Conservation (phyloP, 2,329 filamentous ascomycete genomes). For the Hypocreales sp. region DNA sequence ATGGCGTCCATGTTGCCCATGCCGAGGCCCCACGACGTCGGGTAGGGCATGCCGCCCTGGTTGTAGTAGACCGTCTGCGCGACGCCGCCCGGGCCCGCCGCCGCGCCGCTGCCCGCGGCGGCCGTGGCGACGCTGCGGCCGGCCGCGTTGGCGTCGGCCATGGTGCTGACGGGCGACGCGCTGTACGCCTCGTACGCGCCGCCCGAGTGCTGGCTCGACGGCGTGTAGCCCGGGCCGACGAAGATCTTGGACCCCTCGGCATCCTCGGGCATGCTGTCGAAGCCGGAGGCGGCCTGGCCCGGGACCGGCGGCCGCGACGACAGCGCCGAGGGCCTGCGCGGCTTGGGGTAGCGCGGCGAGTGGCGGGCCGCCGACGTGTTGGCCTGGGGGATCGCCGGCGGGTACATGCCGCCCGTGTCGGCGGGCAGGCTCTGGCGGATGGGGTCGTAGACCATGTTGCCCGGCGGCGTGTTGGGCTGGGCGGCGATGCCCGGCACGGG, state of each 20-base stretch:
- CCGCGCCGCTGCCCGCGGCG: slow-evolving; percentile 1
- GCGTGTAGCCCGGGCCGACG: slow-evolving; percentile 19
- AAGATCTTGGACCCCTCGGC: slow-evolving; percentile 19
- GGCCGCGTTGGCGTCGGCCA: slow-evolving; percentile 15
- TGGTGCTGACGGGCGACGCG: slow-evolving; percentile 24
- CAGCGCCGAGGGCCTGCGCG: slow-evolving; percentile 11
- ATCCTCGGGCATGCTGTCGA: slow-evolving; percentile 12
- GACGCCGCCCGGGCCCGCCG: neutral
- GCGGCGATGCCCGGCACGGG: slow-evolving; percentile 2
- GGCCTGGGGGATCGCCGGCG: slow-evolving; percentile 32
- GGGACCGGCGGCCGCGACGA: slow-evolving; percentile 6
- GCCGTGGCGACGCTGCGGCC: neutral
- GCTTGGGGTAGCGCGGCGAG: slow-evolving; percentile 17
- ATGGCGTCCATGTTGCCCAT: slow-evolving; percentile 32
- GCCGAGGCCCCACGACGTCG: slow-evolving; percentile 14
- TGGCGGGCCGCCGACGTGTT: slow-evolving; percentile 31
- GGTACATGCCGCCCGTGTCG: slow-evolving; percentile 30
- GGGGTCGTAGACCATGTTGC: slow-evolving; percentile 45
- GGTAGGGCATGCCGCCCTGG: slow-evolving; percentile 12
- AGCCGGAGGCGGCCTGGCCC: slow-evolving; percentile 11
- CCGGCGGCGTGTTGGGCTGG: slow-evolving; percentile 32
- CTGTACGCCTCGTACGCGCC: slow-evolving; percentile 25
- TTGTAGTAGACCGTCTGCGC: slow-evolving; percentile 12
- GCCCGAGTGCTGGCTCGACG: slow-evolving; percentile 24
- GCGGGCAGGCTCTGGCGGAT: slow-evolving; percentile 37